Percentiles rank a stretch among this genome's conserved stretches.
Conservation (phyloP, 495 filamentous ascomycete genomes). For the Trichoderma asperelloides region DNA sequence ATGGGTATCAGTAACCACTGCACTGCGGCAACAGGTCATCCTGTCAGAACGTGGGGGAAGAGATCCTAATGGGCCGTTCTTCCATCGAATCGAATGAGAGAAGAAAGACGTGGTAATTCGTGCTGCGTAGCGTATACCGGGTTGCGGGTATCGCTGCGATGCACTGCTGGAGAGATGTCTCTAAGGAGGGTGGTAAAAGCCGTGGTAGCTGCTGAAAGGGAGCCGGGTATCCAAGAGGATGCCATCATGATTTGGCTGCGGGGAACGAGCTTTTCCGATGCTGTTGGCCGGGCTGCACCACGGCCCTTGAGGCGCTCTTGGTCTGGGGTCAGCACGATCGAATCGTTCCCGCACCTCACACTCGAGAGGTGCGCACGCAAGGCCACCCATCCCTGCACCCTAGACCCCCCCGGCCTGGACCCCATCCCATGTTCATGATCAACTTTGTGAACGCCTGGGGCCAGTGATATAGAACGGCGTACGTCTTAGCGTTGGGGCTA, state of each 20-base stretch:
- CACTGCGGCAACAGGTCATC: too few relatives aligned
- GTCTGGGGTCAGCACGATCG: conserved; percentile 7
- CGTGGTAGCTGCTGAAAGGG: not conserved
- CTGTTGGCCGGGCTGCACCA: not conserved
- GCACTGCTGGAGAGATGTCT: not conserved
- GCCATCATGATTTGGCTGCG: not conserved
- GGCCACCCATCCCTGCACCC: not conserved
- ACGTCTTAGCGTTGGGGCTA: not conserved
- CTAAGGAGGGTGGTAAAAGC: not conserved
- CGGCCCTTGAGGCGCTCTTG: not conserved
- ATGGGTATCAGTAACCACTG: too few relatives aligned
- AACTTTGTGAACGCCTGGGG: conserved; percentile 1
- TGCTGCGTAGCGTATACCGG: not conserved
- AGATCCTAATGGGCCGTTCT: not conserved
- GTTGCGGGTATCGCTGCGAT: not conserved
- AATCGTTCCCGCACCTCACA: conserved; percentile 6
- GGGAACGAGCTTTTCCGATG: not conserved
- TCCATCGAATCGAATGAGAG: not conserved
- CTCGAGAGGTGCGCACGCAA: not conserved
- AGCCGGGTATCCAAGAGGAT: not conserved
- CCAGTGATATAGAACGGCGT: not conserved
- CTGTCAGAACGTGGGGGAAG: not conserved
- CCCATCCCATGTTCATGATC: conserved; percentile 3
- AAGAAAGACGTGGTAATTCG: not conserved
- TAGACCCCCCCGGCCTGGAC: not conserved